Conservation (phyloP, 768 basidiomycete species). For the Termitomyces sp. region DNA sequence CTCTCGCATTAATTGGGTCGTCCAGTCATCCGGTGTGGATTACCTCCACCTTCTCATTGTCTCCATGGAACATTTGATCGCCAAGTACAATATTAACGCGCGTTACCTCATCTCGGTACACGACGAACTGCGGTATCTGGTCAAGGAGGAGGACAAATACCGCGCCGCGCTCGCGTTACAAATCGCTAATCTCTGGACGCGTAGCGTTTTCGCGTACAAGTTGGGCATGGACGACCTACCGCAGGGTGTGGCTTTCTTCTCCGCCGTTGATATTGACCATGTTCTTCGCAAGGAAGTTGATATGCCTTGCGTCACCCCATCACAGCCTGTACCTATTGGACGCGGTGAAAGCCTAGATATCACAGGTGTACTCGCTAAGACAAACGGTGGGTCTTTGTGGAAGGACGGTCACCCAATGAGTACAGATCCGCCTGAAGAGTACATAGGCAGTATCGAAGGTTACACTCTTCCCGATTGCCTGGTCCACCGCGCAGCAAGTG, state of each 20-base stretch:
- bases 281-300: constrained; percentile 95
- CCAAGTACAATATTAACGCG: constrained; percentile 79
- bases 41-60: constrained; percentile 97
- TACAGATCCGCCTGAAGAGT: constrained; percentile 13
- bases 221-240: constrained; percentile 97
- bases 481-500: constrained; percentile 56
- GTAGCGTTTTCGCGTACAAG: constrained; percentile 84
- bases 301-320: constrained; percentile 94
- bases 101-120: constrained; percentile 96
- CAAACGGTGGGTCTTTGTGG: constrained; percentile 65
- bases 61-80: constrained; percentile 85
- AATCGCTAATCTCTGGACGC: constrained; percentile 94
- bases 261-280: constrained; percentile 88
- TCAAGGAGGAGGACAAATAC: constrained; percentile 83
- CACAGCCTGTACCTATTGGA: constrained; percentile 76
- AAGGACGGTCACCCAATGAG: constrained; percentile 57
- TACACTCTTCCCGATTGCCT: constrained; percentile 60
- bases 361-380: constrained; percentile 55
- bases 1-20: constrained; percentile 98
- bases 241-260: constrained; percentile 95
- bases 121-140: constrained; percentile 94
- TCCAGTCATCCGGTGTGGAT: constrained; percentile 97
- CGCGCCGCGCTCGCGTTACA: constrained; percentile 91
- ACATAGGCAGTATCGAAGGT: constrained; percentile 38
- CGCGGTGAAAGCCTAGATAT: constrained; percentile 89